phyloP scores from a whole-genome alignment of 768 basidiomycete species.

The Trametes gibbosa region DNA sequence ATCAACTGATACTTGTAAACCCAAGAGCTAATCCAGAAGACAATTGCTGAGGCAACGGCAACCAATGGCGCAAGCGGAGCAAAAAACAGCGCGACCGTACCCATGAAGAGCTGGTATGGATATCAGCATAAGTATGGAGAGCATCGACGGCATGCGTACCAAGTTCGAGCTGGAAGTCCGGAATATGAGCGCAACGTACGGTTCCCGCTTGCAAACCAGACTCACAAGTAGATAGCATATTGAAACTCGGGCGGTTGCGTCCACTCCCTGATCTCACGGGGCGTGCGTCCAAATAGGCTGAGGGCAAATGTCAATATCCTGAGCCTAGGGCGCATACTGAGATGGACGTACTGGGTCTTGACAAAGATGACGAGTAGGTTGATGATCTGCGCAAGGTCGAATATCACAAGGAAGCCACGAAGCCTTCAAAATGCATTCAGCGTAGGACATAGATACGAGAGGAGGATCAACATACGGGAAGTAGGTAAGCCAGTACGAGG shows the following conservation, averaged over 20 bases:
- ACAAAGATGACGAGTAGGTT: constrained; percentile 85
- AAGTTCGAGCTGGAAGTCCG: constrained; percentile 9
- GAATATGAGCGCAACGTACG: constrained; percentile 1
- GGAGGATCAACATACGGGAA: constrained; percentile 60
- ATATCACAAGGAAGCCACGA: constrained; percentile 91
- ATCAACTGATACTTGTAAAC: constrained; percentile 97
- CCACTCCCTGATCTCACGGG: constrained; percentile 86
- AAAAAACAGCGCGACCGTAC: constrained; percentile 90
- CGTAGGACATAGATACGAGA: not conserved
- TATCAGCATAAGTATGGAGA: not conserved
- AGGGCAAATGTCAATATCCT: constrained; percentile 1
- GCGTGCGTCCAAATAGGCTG: constrained; percentile 83
- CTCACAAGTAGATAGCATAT: constrained; percentile 81
- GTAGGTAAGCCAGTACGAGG: constrained; percentile 90
- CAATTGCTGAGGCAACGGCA: constrained; percentile 72
- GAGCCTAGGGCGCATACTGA: not conserved
- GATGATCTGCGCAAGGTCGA: constrained; percentile 94
- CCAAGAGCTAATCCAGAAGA: constrained; percentile 85
- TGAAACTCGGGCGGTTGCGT: constrained; percentile 89
- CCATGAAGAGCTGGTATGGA: constrained; percentile 69
- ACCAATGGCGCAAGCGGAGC: constrained; percentile 94
- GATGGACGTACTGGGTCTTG: constrained; percentile 61
- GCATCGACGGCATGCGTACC: not conserved
- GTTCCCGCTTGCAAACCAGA: constrained; percentile 13
- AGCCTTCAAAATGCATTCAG: constrained; percentile 44